Evolutionary conservation across 495 filamentous ascomycete genomes (phyloP).

Genomic region (Apodospora peruviana): DNA sequence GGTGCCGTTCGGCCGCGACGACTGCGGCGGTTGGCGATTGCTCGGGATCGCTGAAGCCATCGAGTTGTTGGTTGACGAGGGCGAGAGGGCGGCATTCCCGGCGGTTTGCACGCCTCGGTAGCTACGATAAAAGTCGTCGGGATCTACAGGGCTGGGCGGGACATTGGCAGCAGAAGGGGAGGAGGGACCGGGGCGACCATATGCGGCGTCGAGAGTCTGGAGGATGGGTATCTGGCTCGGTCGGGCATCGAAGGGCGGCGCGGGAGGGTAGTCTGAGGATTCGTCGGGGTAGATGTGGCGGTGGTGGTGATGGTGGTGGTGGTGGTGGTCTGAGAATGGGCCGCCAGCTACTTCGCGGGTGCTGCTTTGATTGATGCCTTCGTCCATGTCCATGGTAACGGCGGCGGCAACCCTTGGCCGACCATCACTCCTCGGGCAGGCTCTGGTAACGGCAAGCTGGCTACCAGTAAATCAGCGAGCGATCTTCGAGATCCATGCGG

Average conservation of each 20-base stretch:
- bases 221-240: slow-evolving; percentile 19
- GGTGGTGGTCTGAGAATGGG: slow-evolving; percentile 22
- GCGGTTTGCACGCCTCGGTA: slow-evolving; percentile 31
- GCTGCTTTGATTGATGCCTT: slow-evolving; percentile 23
- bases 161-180: slow-evolving; percentile 24
- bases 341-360: slow-evolving; percentile 14
- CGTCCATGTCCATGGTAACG: slow-evolving; percentile 20
- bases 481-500: slow-evolving; percentile 26
- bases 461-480: slow-evolving; percentile 17
- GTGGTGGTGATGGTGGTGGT: slow-evolving; percentile 13
- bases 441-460: slow-evolving; percentile 12
- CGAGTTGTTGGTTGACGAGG: slow-evolving; percentile 16
- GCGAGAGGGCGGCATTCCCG: slow-evolving; percentile 14
- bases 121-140: slow-evolving; percentile 50
- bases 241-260: slow-evolving; percentile 6
- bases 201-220: slow-evolving; percentile 19
- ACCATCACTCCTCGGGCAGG: slow-evolving; percentile 17
- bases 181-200: slow-evolving; percentile 24
- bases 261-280: background rate
- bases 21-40: slow-evolving; percentile 25
- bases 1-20: slow-evolving; percentile 32
- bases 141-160: slow-evolving; percentile 30
- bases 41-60: slow-evolving; percentile 21
- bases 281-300: background rate
- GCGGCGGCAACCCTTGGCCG: slow-evolving; percentile 12